These are phyloP conservation scores for Amanita pseudoporphyria DNA, from an alignment of 768 basidiomycete species.

Conservation along the genomic window DNA sequence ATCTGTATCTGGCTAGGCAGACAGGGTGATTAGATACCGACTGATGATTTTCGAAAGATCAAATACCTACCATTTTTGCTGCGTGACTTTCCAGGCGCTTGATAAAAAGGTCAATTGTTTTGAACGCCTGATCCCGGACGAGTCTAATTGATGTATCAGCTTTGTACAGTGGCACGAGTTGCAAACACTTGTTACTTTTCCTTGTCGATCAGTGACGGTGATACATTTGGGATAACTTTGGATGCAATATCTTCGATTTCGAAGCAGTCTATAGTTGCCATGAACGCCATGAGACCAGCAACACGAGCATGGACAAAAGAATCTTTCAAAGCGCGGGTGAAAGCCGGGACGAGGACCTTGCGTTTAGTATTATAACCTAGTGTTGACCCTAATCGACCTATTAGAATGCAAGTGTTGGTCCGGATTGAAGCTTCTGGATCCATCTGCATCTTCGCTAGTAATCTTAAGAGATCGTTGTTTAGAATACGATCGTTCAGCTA, in stretches of 20 bases:
- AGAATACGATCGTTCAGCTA: slow-evolving; percentile 86
- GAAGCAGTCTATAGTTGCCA: slow-evolving; percentile 88
- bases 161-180: not conserved
- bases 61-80: slow-evolving; percentile 60
- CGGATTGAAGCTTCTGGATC: slow-evolving; percentile 93
- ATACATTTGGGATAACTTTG: slow-evolving; percentile 83
- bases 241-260: slow-evolving; percentile 81
- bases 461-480: slow-evolving; percentile 92
- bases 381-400: slow-evolving; percentile 81
- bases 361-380: slow-evolving; percentile 84
- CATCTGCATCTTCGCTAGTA: slow-evolving; percentile 86
- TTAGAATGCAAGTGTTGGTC: slow-evolving; percentile 94
- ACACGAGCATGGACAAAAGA: slow-evolving; percentile 88
- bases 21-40: not conserved
- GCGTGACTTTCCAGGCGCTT: slow-evolving; percentile 76
- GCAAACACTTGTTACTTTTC: slow-evolving; percentile 62
- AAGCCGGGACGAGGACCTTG: slow-evolving; percentile 96
- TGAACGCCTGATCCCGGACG: slow-evolving; percentile 95
- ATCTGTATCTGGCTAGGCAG: slow-evolving; percentile 28
- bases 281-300: slow-evolving; percentile 91
- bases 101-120: slow-evolving; percentile 80
- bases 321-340: slow-evolving; percentile 83
- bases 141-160: slow-evolving; percentile 35
- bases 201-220: slow-evolving; percentile 74
- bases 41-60: not conserved